These are phyloP conservation scores for Sungouiozyma ichnusensis DNA, from an alignment of 805 yeast genomes.

Conservation along the genomic window DNA sequence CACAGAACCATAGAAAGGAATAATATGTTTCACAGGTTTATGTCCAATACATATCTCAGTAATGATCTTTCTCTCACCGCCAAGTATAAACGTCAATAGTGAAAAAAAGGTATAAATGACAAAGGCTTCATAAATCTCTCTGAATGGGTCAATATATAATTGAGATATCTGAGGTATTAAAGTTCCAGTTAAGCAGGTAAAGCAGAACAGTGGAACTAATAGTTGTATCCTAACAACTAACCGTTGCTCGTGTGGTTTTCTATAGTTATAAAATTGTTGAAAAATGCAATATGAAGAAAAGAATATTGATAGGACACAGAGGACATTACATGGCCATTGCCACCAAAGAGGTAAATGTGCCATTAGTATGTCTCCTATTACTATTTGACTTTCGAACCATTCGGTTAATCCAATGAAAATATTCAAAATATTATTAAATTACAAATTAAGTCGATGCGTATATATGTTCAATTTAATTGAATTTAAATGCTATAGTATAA, in stretches of 20 bases:
- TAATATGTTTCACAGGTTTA: slow-evolving; percentile 54
- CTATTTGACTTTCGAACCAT: slow-evolving; percentile 1
- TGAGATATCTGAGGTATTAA: slow-evolving; percentile 35
- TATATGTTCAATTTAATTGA: too few species aligned
- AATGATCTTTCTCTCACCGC: slow-evolving; percentile 81
- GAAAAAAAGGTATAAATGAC: slow-evolving; percentile 90
- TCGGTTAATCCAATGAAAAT: not conserved
- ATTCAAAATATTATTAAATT: too few species aligned
- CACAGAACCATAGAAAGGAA: slow-evolving; percentile 43
- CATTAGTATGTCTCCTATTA: not conserved
- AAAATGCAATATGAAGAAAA: slow-evolving; percentile 38
- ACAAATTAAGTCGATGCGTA: too few species aligned
- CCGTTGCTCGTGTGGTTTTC: slow-evolving; percentile 84
- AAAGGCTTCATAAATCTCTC: slow-evolving; percentile 92
- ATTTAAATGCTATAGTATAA: too few species aligned
- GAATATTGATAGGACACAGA: slow-evolving; percentile 26
- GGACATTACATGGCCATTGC: slow-evolving; percentile 16
- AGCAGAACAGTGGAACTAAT: slow-evolving; percentile 72
- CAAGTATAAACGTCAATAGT: slow-evolving; percentile 68
- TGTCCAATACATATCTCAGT: slow-evolving; percentile 53
- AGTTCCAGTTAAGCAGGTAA: slow-evolving; percentile 54
- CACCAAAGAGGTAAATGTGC: slow-evolving; percentile 18
- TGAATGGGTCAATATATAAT: slow-evolving; percentile 52
- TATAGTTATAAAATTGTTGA: slow-evolving; percentile 56
- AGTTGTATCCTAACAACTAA: slow-evolving; percentile 70